Base-by-base conservation (phyloP, 169 alveolate species). In the Perkinsus chesapeaki region DNA sequence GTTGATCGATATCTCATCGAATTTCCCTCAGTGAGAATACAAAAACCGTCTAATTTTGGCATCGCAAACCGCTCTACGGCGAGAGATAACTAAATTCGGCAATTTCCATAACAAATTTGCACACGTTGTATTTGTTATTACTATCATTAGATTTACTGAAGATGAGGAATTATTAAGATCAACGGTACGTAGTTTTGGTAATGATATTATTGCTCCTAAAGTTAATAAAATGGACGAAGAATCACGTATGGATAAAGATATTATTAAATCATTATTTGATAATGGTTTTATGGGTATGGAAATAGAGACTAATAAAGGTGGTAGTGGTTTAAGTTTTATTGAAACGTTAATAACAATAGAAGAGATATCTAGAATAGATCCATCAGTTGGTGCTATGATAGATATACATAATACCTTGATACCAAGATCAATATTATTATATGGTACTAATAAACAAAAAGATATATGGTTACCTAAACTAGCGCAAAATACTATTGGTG, bases 291-390 rank as follows among this genome's bases (percentile, higher is more conserved):
- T 94, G 94, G 94, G 91, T 0, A 39, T 94, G 92, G 95, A 91
- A 39, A 91, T 94, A 39, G 91, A 39, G 43, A 39, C 90, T 37
- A 48, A 36, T 3, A 73, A 39, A 39, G 95, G 94, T 0, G 95
- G 94, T 73, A 91, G 93, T 20, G 95, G 73, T 39, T 48, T 82
- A 91, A 7, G 94, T 27, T 92, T 94, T 38, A 10, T 39, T 36
- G 93, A 94, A 39, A 36, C 92, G 10, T 73, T 92, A 48, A 39
- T 94, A 39, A 93, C 92, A n/a, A 39, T 94, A 19, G 93, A 92
- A 39, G 95, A 94, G 39, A 73, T 94, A n/a, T 20, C 94, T 39
- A 34, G 94, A 39, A 94, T 94, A 37, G 95, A 94, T 91, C 95
- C 95, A 20, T 39, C 95, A 3, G 95, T 94, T 34, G 95, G 91